phyloP scores from a whole-genome alignment of 805 yeast species.

The Saccharomycopsis amapae region DNA sequence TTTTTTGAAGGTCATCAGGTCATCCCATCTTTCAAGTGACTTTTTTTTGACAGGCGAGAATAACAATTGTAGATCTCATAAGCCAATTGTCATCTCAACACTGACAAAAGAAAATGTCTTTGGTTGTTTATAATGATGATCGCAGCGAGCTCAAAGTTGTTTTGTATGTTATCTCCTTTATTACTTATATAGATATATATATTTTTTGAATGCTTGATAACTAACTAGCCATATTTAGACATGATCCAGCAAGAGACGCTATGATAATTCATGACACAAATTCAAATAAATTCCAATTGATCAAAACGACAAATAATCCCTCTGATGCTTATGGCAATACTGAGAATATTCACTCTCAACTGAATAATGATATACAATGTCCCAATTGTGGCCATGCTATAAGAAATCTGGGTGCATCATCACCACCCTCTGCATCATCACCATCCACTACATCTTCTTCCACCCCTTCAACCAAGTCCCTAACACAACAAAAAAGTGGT shows the following conservation, averaged over 20 bases:
- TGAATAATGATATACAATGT: not conserved
- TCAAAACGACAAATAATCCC: slow-evolving; percentile 3
- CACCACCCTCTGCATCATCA: not conserved
- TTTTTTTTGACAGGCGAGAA: too few species aligned
- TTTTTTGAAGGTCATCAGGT: too few species aligned
- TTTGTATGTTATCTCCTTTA: slow-evolving; percentile 13
- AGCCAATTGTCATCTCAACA: too few species aligned
- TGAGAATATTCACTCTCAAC: not conserved
- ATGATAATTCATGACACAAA: slow-evolving; percentile 19
- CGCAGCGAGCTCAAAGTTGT: slow-evolving; percentile 12
- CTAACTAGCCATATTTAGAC: slow-evolving; percentile 10
- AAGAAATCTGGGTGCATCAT: not conserved
- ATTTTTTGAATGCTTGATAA: not conserved
- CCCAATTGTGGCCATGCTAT: slow-evolving; percentile 14
- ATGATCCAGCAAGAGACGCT: slow-evolving; percentile 20
- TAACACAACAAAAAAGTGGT: too few species aligned
- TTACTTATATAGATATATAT: too few species aligned
- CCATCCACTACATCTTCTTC: not conserved
- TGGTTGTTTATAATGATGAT: slow-evolving; percentile 16
- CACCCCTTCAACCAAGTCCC: not conserved
- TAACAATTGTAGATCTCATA: too few species aligned
- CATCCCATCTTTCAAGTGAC: too few species aligned
- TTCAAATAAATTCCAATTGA: slow-evolving; percentile 16
- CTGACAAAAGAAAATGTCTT: slow-evolving; percentile 15
- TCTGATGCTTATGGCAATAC: not conserved